Evolutionary conservation across 2,329 filamentous ascomycete species (phyloP).

Genomic region (Cryphonectria naterciae): DNA sequence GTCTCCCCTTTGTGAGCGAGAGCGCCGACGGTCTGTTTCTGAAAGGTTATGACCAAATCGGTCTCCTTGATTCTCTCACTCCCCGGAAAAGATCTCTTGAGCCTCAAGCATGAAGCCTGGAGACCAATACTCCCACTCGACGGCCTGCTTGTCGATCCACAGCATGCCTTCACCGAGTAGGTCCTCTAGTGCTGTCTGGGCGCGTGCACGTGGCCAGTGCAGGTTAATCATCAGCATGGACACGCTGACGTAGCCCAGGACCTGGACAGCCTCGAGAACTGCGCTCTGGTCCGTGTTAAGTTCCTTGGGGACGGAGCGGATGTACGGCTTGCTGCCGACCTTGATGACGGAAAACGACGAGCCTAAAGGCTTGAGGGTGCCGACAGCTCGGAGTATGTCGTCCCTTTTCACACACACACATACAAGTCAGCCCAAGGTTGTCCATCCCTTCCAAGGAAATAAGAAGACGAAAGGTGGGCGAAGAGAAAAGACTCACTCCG

Average conservation of each 20-base stretch:
- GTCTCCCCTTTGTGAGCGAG: background rate
- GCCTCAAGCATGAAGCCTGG: constrained; percentile 70
- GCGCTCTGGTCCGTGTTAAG: constrained; percentile 92
- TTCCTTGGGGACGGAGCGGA: constrained; percentile 92
- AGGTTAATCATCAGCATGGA: constrained; percentile 88
- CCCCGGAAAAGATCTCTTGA: constrained; percentile 32
- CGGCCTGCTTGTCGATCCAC: constrained; percentile 86
- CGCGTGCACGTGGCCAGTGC: constrained; percentile 80
- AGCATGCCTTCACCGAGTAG: constrained; percentile 86
- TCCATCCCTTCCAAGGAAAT: background rate
- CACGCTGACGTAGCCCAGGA: constrained; percentile 87
- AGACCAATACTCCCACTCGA: constrained; percentile 94
- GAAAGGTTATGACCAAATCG: background rate
- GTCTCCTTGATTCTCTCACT: constrained; percentile 16
- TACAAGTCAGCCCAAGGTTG: background rate
- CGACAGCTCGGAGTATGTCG: constrained; percentile 87
- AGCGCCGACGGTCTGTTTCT: background rate
- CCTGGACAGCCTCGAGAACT: constrained; percentile 87
- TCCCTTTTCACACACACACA: constrained; percentile 55
- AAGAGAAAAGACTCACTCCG: constrained; percentile 60
- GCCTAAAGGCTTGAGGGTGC: constrained; percentile 83
- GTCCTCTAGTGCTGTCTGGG: constrained; percentile 90
- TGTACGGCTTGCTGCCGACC: constrained; percentile 84
- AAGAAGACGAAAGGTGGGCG: background rate
- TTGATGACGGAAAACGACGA: constrained; percentile 84